phyloP scores from a whole-genome alignment of 805 yeast species.

The Starmerella asiatica region DNA sequence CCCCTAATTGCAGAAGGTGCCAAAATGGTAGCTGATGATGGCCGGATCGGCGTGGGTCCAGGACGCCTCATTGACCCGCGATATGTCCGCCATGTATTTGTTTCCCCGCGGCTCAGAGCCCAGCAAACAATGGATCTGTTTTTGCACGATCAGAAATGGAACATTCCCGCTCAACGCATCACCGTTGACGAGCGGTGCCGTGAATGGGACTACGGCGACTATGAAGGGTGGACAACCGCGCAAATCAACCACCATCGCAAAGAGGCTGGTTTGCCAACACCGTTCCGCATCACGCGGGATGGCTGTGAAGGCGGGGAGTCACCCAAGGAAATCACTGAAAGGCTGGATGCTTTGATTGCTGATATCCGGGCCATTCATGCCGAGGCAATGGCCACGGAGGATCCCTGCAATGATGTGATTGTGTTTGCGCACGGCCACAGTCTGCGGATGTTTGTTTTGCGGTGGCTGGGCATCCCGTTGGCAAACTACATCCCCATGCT shows the following conservation, averaged over 20 bases:
- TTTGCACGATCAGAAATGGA: constrained; percentile 35
- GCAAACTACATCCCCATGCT: constrained; percentile 61
- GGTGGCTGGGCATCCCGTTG: constrained; percentile 64
- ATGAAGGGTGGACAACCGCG: constrained; percentile 66
- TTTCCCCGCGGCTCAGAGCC: constrained; percentile 77
- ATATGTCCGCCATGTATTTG: constrained; percentile 48
- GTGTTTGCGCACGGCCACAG: constrained; percentile 92
- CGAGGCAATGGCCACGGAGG: constrained; percentile 24
- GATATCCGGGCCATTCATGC: constrained; percentile 41
- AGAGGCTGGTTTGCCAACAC: constrained; percentile 10
- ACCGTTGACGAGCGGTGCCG: constrained; percentile 45
- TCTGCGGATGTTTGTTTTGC: constrained; percentile 71
- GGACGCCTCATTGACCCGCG: constrained; percentile 50
- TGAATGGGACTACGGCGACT: constrained; percentile 96
- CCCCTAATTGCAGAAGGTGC: constrained; percentile 68
- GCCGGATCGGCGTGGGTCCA: constrained; percentile 49
- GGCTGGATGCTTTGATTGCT: constrained; percentile 59
- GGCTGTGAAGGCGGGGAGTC: constrained; percentile 90
- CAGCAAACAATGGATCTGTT: constrained; percentile 57
- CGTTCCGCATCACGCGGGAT: constrained; percentile 68
- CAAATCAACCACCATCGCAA: constrained; percentile 40
- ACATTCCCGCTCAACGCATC: constrained; percentile 17
- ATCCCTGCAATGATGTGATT: constrained; percentile 54
- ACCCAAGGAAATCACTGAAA: constrained; percentile 46
- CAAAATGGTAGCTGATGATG: constrained; percentile 61